Conservation (phyloP, 2,329 filamentous ascomycete species). For the Cladosporium colombiae region DNA sequence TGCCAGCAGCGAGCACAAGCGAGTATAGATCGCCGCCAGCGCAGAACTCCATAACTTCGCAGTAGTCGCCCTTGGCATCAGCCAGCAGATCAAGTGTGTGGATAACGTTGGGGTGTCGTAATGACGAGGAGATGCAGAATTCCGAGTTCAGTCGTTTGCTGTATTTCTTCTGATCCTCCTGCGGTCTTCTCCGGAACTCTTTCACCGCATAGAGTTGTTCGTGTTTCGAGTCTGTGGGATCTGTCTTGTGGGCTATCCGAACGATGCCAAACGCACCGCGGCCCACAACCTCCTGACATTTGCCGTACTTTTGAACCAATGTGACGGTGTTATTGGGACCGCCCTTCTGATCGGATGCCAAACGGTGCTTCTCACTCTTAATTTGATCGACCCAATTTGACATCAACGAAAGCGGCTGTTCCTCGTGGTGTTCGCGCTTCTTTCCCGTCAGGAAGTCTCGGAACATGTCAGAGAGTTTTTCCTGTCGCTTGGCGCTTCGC, state of each 20-base stretch:
- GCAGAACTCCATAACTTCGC: conserved; percentile 99
- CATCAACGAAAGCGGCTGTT: conserved; percentile 86
- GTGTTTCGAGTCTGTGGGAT: conserved; percentile 71
- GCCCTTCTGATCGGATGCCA: conserved; percentile 73
- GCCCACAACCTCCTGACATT: conserved; percentile 95
- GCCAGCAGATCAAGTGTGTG: conserved; percentile 94
- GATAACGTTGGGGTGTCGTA: conserved; percentile 96
- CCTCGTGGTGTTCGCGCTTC: conserved; percentile 71
- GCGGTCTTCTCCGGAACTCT: conserved; percentile 90
- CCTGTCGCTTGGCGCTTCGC: conserved; percentile 85
- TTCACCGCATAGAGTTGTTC: conserved; percentile 98
- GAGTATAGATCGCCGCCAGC: conserved; percentile 95
- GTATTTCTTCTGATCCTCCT: conserved; percentile 96
- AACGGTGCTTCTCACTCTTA: conserved; percentile 78
- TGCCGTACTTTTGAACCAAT: conserved; percentile 94
- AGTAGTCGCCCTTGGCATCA: conserved; percentile 95
- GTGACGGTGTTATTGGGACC: conserved; percentile 74
- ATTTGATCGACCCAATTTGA: conserved; percentile 95
- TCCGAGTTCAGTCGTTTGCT: conserved; percentile 96
- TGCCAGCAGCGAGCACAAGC: conserved; percentile 83
- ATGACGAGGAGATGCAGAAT: conserved; percentile 96
- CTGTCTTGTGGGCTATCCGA: conserved; percentile 92
- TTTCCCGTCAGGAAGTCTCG: conserved; percentile 78
- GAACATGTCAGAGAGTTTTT: conserved; percentile 92
- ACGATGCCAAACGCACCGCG: conserved; percentile 97